These are phyloP conservation scores for Aspergillus candidus DNA, from an alignment of 2,329 filamentous ascomycete species.

Conservation along the genomic window DNA sequence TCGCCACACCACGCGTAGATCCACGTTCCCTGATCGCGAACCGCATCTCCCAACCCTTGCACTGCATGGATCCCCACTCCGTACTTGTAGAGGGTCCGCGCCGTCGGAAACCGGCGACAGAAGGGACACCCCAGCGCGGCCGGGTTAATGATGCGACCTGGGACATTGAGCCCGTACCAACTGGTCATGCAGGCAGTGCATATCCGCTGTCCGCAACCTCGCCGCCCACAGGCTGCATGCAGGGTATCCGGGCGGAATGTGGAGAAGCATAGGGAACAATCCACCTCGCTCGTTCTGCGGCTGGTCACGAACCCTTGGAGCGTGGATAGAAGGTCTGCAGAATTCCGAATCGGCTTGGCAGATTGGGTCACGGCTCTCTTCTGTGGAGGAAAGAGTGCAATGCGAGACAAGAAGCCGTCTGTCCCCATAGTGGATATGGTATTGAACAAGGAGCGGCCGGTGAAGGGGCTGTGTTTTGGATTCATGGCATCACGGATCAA, in stretches of 20 bases:
- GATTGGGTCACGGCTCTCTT: slow-evolving; percentile 23
- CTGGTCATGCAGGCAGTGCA: slow-evolving; percentile 36
- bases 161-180: slow-evolving; percentile 46
- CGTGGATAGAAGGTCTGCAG: slow-evolving; percentile 23
- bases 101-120: slow-evolving; percentile 42
- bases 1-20: slow-evolving; percentile 46
- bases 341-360: slow-evolving; percentile 43
- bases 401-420: slow-evolving; percentile 30
- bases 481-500: slow-evolving; percentile 39
- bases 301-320: slow-evolving; percentile 36
- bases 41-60: slow-evolving; percentile 34
- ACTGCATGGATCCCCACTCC: slow-evolving; percentile 35
- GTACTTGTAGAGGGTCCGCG: slow-evolving; percentile 31
- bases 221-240: slow-evolving; percentile 41
- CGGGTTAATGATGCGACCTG: slow-evolving; percentile 43
- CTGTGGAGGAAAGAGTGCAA: slow-evolving; percentile 31
- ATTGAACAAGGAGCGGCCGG: slow-evolving; percentile 37
- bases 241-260: slow-evolving; percentile 32
- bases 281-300: slow-evolving; percentile 34
- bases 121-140: slow-evolving; percentile 48
- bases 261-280: slow-evolving; percentile 46
- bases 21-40: slow-evolving; percentile 39
- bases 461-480: slow-evolving; percentile 34
- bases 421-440: slow-evolving; percentile 30
- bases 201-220: slow-evolving; percentile 41